These are phyloP conservation scores for Aspergillus wentii DNA, from an alignment of 495 filamentous ascomycete genomes.

Conservation along the genomic window DNA sequence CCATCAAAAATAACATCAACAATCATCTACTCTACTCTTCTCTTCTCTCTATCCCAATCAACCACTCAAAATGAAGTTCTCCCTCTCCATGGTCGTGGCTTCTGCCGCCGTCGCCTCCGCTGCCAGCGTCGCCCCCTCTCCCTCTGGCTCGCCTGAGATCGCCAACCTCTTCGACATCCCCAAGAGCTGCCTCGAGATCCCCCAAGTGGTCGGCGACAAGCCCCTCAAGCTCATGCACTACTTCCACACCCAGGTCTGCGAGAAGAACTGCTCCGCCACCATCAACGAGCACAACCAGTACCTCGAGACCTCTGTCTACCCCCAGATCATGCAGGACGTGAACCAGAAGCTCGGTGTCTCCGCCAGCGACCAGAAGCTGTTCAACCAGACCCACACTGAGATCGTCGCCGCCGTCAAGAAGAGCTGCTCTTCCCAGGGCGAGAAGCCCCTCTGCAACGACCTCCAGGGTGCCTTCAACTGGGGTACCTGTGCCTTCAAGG, in stretches of 20 bases:
- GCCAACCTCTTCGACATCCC: slow-evolving; percentile 5
- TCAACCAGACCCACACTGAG: slow-evolving; percentile 6
- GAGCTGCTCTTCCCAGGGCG: slow-evolving; percentile 6
- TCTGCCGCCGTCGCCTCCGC: slow-evolving; percentile 3
- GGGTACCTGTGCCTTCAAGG: slow-evolving; percentile 6
- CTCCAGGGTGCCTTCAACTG: not conserved
- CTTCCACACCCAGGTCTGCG: slow-evolving; percentile 7
- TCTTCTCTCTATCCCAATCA: no score
- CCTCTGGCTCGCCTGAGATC: no score
- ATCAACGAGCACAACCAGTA: slow-evolving; percentile 10
- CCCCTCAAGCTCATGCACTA: slow-evolving; percentile 7
- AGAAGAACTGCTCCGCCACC: slow-evolving; percentile 10
- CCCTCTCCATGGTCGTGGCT: not conserved
- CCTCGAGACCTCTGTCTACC: slow-evolving; percentile 3
- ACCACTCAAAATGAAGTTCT: slow-evolving; percentile 10
- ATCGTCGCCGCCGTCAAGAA: slow-evolving; percentile 4
- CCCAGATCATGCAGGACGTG: slow-evolving; percentile 5
- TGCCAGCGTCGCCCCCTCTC: not conserved
- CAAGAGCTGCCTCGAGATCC: slow-evolving; percentile 5
- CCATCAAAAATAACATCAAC: no score
- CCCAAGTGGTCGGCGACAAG: slow-evolving; percentile 8
- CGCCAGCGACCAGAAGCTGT: slow-evolving; percentile 5
- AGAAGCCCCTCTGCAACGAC: slow-evolving; percentile 9
- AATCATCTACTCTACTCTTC: no score
- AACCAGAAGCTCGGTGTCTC: slow-evolving; percentile 3